Conservation (phyloP, 164 flowering plant species). For the Piper betle region DNA sequence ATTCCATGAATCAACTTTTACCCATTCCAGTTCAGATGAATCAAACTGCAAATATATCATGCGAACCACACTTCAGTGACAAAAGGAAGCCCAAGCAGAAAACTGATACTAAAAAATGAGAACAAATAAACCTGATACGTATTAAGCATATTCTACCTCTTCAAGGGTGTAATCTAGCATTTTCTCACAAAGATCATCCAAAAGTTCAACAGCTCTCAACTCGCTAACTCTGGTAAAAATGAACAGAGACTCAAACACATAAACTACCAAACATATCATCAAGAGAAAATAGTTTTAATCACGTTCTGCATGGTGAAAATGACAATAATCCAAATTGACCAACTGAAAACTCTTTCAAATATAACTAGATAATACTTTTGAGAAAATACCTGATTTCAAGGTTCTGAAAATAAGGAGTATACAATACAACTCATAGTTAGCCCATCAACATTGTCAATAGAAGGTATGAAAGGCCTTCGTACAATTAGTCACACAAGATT, state of each 20-base stretch:
- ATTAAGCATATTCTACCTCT: constrained; percentile 32
- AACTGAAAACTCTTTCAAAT: too few species aligned
- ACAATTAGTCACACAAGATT: too few species aligned
- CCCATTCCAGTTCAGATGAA: constrained; percentile 41
- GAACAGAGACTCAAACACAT: neutral
- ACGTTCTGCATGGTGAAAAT: too few species aligned
- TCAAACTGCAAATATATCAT: constrained; percentile 37
- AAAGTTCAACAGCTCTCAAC: constrained; percentile 77
- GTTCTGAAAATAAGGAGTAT: too few species aligned
- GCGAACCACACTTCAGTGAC: neutral
- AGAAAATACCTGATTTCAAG: too few species aligned
- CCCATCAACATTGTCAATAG: too few species aligned
- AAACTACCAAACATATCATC: neutral
- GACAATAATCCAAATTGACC: too few species aligned
- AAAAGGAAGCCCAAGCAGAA: neutral
- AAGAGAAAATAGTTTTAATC: too few species aligned
- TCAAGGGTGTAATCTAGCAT: constrained; percentile 90
- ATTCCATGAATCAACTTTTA: constrained; percentile 70
- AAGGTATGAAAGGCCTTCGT: too few species aligned
- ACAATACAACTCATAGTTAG: too few species aligned
- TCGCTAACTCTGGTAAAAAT: constrained; percentile 63
- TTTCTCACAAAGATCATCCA: constrained; percentile 93
- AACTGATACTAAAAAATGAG: neutral
- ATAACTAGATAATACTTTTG: too few species aligned
- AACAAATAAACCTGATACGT: neutral